phyloP scores from a whole-genome alignment of 2,329 filamentous ascomycete genomes.

The Trichophyton rubrum region DNA sequence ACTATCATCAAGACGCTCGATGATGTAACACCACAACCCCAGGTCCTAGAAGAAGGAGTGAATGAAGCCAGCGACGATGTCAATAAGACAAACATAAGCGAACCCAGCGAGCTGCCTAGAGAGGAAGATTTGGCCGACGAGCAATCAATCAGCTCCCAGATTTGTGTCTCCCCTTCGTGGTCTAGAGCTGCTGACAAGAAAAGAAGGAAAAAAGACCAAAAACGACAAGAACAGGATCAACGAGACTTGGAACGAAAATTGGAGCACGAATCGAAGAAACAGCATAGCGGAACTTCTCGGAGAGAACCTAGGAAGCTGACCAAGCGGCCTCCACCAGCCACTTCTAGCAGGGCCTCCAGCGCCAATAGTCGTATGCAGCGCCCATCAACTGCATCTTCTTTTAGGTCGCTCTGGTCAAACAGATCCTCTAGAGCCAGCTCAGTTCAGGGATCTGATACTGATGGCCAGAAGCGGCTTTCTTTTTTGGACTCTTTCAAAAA shows the following conservation, averaged over 20 bases:
- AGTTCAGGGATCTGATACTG: conserved; percentile 7
- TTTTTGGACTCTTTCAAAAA: conserved; percentile 7
- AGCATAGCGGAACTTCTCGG: background rate
- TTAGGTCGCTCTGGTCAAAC: conserved; percentile 12
- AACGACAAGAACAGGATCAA: conserved; percentile 12
- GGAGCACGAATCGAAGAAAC: conserved; percentile 8
- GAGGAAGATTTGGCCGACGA: conserved; percentile 27
- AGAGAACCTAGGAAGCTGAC: conserved; percentile 12
- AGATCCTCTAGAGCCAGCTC: conserved; percentile 12
- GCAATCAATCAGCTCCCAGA: conserved; percentile 12
- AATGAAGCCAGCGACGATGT: background rate
- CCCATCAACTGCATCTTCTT: conserved; percentile 11
- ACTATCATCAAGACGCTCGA: background rate
- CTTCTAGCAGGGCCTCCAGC: conserved; percentile 14
- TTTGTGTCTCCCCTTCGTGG: conserved; percentile 15
- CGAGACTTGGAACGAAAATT: conserved; percentile 12
- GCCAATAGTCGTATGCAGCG: conserved; percentile 9
- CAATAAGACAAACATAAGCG: too few species aligned
- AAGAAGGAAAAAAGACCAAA: conserved; percentile 12
- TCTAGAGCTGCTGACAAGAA: conserved; percentile 10
- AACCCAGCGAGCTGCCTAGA: background rate
- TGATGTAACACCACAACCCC: background rate
- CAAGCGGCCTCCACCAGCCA: conserved; percentile 10
- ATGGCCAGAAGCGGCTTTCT: conserved; percentile 6
- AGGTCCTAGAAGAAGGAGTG: background rate